Evolutionary conservation across 2,329 filamentous ascomycete genomes (phyloP), one percentile per base, ranked within the genome.

Genomic region (Aspergillus vadensis): DNA sequence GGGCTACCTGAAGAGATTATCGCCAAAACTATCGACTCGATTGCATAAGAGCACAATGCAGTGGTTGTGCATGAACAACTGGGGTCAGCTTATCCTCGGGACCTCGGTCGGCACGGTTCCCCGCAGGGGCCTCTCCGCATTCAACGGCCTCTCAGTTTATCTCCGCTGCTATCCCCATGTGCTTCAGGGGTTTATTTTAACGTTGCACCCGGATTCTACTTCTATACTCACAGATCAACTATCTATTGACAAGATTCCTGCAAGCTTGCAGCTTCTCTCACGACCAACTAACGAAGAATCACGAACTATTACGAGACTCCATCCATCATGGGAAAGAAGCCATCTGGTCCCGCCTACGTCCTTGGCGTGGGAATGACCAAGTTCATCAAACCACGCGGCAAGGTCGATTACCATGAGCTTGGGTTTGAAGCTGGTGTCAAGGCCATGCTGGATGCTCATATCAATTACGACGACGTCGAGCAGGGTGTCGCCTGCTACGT

Each of bases 331-430:
- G 79, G 77, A 65, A 80, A 81, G 68, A 83, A 83, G 67, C 68
- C 76, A 72, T 73, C 74, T 58, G 79, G 81, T 64, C 83, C 84
- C 69, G 83, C 84, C 83, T 98, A 98, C 83, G 91, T 98, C 74
- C 87, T 98, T 63, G 94, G 94, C 82, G 95, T 98, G 69, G 94
- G 94, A 81, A 95, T 98, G 91, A 98, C 94, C 80, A 96, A 96
- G 80, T 98, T 98, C 85, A 94, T 97, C 86, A 97, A 97, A 83
- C 93, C 93, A 44, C 87, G 93, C 59, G 91, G 92, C 75, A 94
- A 94, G 76, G 91, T 96, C 66, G 92, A 97, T 81, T 97, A 97
- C 80, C 92, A 92, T 7, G 93, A 97, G 75, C 87, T 97, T 23
- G 93, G 93, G 59, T 97, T 93, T 77, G 93, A 97, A 78, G 92